Evolutionary conservation across 305 asterid genomes (phyloP).

Genomic region (Withania somnifera): DNA sequence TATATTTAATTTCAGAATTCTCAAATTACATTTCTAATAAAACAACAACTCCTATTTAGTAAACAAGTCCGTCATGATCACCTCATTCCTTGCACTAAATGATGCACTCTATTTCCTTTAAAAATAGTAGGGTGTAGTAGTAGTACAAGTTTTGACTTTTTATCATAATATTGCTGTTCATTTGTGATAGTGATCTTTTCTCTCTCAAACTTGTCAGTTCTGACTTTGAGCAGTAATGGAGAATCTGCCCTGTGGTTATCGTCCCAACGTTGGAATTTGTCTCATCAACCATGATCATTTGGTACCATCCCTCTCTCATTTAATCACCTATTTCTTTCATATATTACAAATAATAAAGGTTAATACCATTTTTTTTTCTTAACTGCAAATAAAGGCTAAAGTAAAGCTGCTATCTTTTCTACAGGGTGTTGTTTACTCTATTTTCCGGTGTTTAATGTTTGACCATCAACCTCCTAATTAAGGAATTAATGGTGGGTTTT

Average conservation of each 20-base stretch:
- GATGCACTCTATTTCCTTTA: neutral
- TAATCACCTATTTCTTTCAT: no score
- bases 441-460: neutral
- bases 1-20: neutral
- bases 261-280: constrained; percentile 93
- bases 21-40: no score
- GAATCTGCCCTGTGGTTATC: constrained; percentile 93
- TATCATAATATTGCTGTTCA: neutral
- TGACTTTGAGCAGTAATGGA: constrained; percentile 33
- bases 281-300: constrained; percentile 61
- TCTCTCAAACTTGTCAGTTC: neutral
- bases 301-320: no score
- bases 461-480: neutral
- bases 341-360: no score
- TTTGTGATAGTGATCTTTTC: neutral
- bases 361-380: no score
- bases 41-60: no score
- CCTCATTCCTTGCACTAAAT: neutral
- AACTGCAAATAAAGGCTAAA: no score
- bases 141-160: neutral
- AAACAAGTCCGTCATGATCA: neutral
- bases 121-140: no score
- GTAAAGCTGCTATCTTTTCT: no score
- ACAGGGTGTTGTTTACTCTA: neutral
- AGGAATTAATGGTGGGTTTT: neutral